A percentile compares a stretch with the other conserved stretches of the same genome.
phyloP scores from a whole-genome alignment of 164 flowering plant genomes.

The Vitis riparia region DNA sequence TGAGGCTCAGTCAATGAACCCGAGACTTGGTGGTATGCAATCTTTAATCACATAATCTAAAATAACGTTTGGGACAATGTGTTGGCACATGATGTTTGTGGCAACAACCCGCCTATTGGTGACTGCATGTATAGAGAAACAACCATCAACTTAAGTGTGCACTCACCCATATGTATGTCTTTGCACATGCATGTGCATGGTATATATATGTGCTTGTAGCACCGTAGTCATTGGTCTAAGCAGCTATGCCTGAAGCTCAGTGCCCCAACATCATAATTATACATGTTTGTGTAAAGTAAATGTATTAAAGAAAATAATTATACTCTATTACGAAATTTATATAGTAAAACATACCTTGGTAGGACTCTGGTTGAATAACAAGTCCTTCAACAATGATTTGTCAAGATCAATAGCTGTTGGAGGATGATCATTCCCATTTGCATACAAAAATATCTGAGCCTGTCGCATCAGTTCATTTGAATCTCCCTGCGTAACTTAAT shows the following conservation, averaged over 20 bases:
- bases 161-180: too few relatives aligned
- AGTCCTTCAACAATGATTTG: conserved; percentile 67
- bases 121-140: not conserved
- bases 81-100: too few relatives aligned
- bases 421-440: conserved; percentile 67
- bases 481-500: conserved; percentile 46
- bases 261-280: not conserved
- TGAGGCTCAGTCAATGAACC: too few relatives aligned
- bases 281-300: not conserved
- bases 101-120: not conserved
- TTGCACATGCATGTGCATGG: too few relatives aligned
- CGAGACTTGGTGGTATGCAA: too few relatives aligned
- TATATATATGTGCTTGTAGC: not conserved
- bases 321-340: too few relatives aligned
- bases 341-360: conserved; percentile 58
- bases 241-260: not conserved
- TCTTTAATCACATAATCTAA: too few relatives aligned
- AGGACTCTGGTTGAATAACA: conserved; percentile 85
- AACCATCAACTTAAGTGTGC: not conserved
- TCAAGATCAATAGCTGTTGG: conserved; percentile 91
- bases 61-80: too few relatives aligned
- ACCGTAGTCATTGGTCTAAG: not conserved
- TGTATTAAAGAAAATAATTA: too few relatives aligned
- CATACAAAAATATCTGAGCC: conserved; percentile 78
- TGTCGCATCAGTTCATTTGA: conserved; percentile 70